Base-by-base conservation (phyloP, 108 stramenopile genomes). In the Seminavis robusta region DNA sequence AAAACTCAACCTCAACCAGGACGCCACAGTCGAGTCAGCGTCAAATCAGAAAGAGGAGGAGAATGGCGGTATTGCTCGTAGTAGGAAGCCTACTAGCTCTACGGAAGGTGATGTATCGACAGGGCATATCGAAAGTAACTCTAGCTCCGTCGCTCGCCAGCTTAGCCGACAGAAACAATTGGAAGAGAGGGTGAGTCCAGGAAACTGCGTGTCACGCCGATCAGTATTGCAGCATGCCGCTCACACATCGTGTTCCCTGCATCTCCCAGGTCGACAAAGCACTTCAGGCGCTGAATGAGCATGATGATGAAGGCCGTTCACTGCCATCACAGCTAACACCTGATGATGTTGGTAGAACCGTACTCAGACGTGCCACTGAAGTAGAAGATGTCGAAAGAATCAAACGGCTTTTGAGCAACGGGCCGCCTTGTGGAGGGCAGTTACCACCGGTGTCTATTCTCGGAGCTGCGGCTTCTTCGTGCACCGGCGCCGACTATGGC, bases 231-330 rank as follows among this genome's bases (percentile, higher is more conserved):
- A n/a, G n/a, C n/a, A n/a, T n/a, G n/a, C n/a, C n/a, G n/a, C n/a
- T n/a, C n/a, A n/a, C n/a, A n/a, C n/a, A n/a, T n/a, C n/a, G n/a
- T n/a, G n/a, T n/a, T n/a, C n/a, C n/a, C n/a, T n/a, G n/a, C n/a
- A n/a, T n/a, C n/a, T n/a, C n/a, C n/a, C n/a, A n/a, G 53, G 57
- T 76, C 1, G 77, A 81, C 24, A 32, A 42, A 1, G 74, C 80
- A 8, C 53, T 88, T 23, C 68, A 71, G 19, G 52, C 34, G 1
- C 47, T 81, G 3, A 80, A 79, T 39, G 81, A 87, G 24, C 61
- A 63, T 23, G 84, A 79, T 16, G 88, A 90, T 29, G 82, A 81
- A 21, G 79, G 76, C 8, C 71, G 76, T 9, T 59, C 54, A 5
- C 38, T 66, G 4, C 58, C 64, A 28, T 63, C 47, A 25, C 73